Base-by-base conservation (phyloP, 257 asterid species). In the Solanum bulbocastanum region DNA sequence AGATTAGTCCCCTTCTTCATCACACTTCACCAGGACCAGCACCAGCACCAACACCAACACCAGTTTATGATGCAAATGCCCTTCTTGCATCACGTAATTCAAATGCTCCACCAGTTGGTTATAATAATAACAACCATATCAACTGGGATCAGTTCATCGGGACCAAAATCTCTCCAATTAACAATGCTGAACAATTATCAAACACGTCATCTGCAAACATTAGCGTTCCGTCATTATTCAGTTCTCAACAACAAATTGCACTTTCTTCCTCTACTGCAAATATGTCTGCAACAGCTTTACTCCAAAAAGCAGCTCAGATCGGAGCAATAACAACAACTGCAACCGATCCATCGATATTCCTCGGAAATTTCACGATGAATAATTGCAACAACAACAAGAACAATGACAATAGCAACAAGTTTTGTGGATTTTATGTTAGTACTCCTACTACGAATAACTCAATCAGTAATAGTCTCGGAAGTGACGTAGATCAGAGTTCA, bases 261-360 rank as follows among this genome's bases (percentile, higher is more conserved):
- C 30, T 88, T 7, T 79, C 91, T 16, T n/a, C 90, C 39, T 3
- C 90, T 56, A 18, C 65, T 3, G 4, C 94, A 68, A 91, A 62
- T 79, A 92, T 94, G 91, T 94, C 99, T 15, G 99, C 98, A 6
- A 96, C 99, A 23, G 98, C 98, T 86, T 91, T 96, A 71, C 88
- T 96, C 74, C 98, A 95, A 88, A 96, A 92, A 86, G 98, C 98
- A 52, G 95, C 99, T 16, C 95, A 94, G 73, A 92, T 95, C 0
- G 98, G 98, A 12, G 87, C 96, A 9, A 92, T 94, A 68, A 90
- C 98, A n/a, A 90, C 98, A 36, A 85, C 88, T 1, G 92, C 95
- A 36, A 90, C 88, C 4, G 93, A 94, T 32, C 91, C 91, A 42
- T 90, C 94, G 46, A 83, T 83, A 65, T 92, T 83, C 90, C 91